A percentile compares a stretch with the other conserved stretches of the same genome.
phyloP scores from a whole-genome alignment of 768 basidiomycete species.

The Tremella yokohamensis region DNA sequence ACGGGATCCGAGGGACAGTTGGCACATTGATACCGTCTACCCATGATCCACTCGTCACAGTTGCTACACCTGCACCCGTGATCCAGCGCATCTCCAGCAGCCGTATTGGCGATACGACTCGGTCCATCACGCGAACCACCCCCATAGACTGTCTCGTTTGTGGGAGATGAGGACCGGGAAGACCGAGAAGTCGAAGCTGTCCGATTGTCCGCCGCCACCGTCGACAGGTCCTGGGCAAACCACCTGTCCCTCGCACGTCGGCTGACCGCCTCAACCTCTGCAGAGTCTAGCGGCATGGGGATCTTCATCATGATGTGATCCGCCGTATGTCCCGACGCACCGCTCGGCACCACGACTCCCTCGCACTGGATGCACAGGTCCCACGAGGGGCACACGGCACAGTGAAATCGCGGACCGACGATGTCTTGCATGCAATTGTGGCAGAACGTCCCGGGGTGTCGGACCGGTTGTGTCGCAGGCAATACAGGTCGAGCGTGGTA shows the following conservation, averaged over 20 bases:
- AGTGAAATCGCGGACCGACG: slow-evolving; percentile 87
- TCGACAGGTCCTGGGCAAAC: slow-evolving; percentile 66
- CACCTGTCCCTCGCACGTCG: slow-evolving; percentile 70
- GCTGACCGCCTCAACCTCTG: slow-evolving; percentile 72
- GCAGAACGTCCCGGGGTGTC: slow-evolving; percentile 76
- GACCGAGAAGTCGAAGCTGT: slow-evolving; percentile 11
- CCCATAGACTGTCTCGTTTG: slow-evolving; percentile 65
- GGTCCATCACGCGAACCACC: slow-evolving; percentile 12
- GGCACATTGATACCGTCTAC: slow-evolving; percentile 82
- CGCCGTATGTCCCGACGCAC: slow-evolving; percentile 40
- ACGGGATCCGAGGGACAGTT: slow-evolving; percentile 74
- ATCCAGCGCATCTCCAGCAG: slow-evolving; percentile 31
- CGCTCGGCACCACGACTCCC: slow-evolving; percentile 19
- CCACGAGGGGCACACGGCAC: slow-evolving; percentile 73
- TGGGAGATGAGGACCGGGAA: slow-evolving; percentile 64
- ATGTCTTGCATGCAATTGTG: slow-evolving; percentile 84
- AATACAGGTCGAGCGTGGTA: neutral
- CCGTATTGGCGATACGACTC: slow-evolving; percentile 2
- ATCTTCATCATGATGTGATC: slow-evolving; percentile 93
- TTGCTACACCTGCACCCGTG: slow-evolving; percentile 36
- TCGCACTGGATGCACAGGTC: slow-evolving; percentile 51
- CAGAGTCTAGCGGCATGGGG: slow-evolving; percentile 71
- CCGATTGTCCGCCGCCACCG: slow-evolving; percentile 46
- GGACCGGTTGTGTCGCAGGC: slow-evolving; percentile 11
- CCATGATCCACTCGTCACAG: slow-evolving; percentile 58